These are phyloP conservation scores for Psilocybe sp. DNA, from an alignment of 768 basidiomycete species.

Conservation along the genomic window DNA sequence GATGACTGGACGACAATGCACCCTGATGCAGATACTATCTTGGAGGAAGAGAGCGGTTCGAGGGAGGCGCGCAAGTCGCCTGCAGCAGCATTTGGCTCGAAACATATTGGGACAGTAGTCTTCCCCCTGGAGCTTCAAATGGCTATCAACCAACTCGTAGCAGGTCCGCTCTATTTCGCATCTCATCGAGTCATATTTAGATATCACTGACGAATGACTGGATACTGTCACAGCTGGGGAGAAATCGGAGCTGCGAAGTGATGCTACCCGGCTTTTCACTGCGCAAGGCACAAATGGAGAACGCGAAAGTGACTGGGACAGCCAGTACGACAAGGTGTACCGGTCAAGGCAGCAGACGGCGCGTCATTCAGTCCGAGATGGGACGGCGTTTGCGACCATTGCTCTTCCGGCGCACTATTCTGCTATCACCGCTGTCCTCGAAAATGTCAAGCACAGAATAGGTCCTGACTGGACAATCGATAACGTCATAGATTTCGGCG, in stretches of 20 bases:
- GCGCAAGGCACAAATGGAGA: slow-evolving; percentile 22
- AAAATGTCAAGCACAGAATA: slow-evolving; percentile 61
- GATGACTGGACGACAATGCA: slow-evolving; percentile 24
- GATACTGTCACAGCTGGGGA: slow-evolving; percentile 47
- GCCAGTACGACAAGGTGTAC: slow-evolving; percentile 55
- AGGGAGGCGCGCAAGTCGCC: slow-evolving; percentile 60
- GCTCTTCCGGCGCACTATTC: slow-evolving; percentile 87
- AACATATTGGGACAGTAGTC: slow-evolving; percentile 65
- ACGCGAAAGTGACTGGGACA: slow-evolving; percentile 46
- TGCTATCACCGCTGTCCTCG: slow-evolving; percentile 72
- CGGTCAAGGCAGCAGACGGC: slow-evolving; percentile 55
- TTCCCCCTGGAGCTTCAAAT: slow-evolving; percentile 71
- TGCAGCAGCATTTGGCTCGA: slow-evolving; percentile 78
- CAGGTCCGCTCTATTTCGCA: slow-evolving; percentile 54
- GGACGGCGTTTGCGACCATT: slow-evolving; percentile 81
- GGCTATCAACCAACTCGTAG: slow-evolving; percentile 65
- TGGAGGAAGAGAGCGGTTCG: slow-evolving; percentile 29
- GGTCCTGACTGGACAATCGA: slow-evolving; percentile 59
- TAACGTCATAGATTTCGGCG: slow-evolving; percentile 80
- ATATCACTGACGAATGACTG: slow-evolving; percentile 1
- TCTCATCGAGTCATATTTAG: not conserved
- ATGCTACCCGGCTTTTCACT: slow-evolving; percentile 71
- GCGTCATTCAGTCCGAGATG: slow-evolving; percentile 66
- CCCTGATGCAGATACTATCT: slow-evolving; percentile 22
- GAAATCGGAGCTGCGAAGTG: slow-evolving; percentile 61